Base-by-base conservation (phyloP, 2,329 filamentous ascomycete genomes). In the Beauveria pseudobassiana region DNA sequence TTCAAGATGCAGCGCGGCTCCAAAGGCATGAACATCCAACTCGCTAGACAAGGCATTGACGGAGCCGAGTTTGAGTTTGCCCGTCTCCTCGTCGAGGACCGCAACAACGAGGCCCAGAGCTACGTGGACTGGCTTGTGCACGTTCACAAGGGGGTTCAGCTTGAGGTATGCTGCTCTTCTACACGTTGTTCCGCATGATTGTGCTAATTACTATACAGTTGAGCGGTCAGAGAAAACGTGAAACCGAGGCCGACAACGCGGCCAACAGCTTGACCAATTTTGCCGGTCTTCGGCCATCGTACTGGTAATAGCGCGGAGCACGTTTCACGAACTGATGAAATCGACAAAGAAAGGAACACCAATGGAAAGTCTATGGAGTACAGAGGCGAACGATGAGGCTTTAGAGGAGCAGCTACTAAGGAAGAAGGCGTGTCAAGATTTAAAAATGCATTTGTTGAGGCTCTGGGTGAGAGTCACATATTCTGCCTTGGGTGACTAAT, bases 71-170 rank as follows among this genome's bases (percentile, higher is more conserved):
- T 92, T 70, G 95, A 99, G 75, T 99, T 98, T 78, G 95, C 95
- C 8, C 82, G 93, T 59, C 80, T 96, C 76, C 76, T 99, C 67
- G 87, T 96, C 38, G 95, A 99, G 76, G 95, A 99, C 72, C 85
- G 95, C 66, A 98, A 98, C 74, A 96, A 96, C 67, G 95, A 99
- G 77, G 95, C 95, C 42, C 93, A 96, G 77, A 96, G 90, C 72
- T 99, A 98, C 75, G 95, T 98, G 40, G 95, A 99, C 77, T 99
- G 95, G 95, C 80, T 99, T 70, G 95, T 99, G 62, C 90, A 96
- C 75, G 83, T 98, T 65, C 95, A 99, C 76, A 88, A 93, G 69
- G 87, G 90, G 67, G 95, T 99, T 66, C 93, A 96, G 72, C 80
- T 96, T 65, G 95, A 99, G 83, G 86, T 88, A 74, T 76, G 82